phyloP scores from a whole-genome alignment of 2,329 filamentous ascomycete genomes.

The Talaromyces sp. region DNA sequence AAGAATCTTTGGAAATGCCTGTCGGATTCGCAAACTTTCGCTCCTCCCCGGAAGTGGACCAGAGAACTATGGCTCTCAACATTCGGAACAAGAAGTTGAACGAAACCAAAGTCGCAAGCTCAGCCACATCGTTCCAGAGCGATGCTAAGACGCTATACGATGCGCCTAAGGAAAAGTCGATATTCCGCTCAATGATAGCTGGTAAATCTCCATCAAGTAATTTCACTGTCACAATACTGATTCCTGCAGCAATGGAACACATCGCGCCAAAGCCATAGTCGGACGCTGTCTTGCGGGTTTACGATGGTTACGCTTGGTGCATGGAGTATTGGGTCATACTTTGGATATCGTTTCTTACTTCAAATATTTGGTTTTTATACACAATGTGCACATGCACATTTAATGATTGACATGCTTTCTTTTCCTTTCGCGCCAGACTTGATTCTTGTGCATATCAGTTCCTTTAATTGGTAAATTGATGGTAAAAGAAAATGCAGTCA shows the following conservation, averaged over 20 bases:
- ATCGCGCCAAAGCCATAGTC: neutral
- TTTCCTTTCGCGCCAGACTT: neutral
- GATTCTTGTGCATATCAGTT: neutral
- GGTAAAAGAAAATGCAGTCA: neutral
- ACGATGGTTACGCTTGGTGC: neutral
- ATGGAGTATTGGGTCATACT: neutral
- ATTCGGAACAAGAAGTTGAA: neutral
- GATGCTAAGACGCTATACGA: conserved; percentile 4
- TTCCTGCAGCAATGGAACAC: conserved; percentile 5
- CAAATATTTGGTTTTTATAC: neutral
- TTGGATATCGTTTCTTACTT: neutral
- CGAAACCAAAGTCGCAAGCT: neutral
- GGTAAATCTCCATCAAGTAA: neutral
- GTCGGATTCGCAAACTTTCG: conserved; percentile 5
- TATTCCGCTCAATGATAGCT: conserved; percentile 1
- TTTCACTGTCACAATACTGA: neutral
- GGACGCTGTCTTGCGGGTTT: neutral
- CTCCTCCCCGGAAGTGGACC: conserved; percentile 4
- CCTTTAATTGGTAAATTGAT: neutral
- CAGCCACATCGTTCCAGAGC: conserved; percentile 3
- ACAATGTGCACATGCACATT: neutral
- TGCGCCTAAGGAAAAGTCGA: neutral
- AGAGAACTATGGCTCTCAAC: neutral
- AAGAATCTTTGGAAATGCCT: neutral
- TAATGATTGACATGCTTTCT: neutral